phyloP scores from a whole-genome alignment of 179 eudicot species.

The Gypsophila paniculata region DNA sequence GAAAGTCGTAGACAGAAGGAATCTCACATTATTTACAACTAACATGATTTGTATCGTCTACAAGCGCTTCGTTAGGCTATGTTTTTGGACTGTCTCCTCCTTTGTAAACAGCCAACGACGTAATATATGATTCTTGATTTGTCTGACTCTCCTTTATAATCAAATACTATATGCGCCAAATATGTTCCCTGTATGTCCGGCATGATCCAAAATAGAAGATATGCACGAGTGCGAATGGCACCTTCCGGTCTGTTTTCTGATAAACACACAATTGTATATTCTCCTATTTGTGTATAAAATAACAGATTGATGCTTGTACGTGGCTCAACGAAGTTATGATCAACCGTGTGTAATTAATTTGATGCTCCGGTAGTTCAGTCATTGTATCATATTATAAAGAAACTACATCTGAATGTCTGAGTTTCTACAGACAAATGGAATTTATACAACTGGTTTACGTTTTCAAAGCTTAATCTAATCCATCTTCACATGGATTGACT shows the following conservation, averaged over 20 bases:
- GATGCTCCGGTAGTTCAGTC: background rate
- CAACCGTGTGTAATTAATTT: background rate
- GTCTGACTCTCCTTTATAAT: background rate
- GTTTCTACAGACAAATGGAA: constrained; percentile 13
- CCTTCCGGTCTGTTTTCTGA: too few species aligned
- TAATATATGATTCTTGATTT: background rate
- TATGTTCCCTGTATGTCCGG: background rate
- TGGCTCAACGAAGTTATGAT: background rate
- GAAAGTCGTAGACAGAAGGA: constrained; percentile 24
- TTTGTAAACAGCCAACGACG: constrained; percentile 21
- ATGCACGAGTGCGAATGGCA: too few species aligned
- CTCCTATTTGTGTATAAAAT: background rate
- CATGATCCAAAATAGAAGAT: too few species aligned
- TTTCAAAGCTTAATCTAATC: background rate
- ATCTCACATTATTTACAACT: constrained; percentile 6
- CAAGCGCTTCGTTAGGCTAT: background rate
- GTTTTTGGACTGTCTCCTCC: constrained; percentile 9
- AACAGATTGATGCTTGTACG: background rate
- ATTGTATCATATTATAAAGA: background rate
- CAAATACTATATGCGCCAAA: background rate
- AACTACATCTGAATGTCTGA: background rate
- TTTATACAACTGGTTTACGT: background rate
- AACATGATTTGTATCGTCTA: constrained; percentile 1
- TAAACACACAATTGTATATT: background rate
- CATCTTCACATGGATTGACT: constrained; percentile 10